These are phyloP conservation scores for Oidiodendron maius DNA, from an alignment of 495 filamentous ascomycete genomes.

Conservation along the genomic window DNA sequence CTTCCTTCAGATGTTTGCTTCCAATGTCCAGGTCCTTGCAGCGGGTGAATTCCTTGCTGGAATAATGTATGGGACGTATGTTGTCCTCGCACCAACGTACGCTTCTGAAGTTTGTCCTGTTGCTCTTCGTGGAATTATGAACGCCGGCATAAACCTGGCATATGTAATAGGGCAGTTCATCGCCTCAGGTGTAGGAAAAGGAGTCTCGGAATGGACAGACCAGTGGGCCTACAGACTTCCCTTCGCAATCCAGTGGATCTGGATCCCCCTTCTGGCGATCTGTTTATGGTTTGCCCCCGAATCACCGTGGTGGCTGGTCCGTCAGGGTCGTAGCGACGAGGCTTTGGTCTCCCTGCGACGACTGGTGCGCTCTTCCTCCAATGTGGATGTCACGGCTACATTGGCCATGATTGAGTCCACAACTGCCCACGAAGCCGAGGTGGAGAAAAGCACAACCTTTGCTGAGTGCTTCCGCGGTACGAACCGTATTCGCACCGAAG, in stretches of 20 bases:
- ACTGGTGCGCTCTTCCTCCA: constrained; percentile 39
- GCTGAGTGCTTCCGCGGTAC: constrained; percentile 61
- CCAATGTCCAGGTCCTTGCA: constrained; percentile 51
- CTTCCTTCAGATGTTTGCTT: constrained; percentile 55
- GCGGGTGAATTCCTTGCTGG: constrained; percentile 62
- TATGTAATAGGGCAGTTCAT: constrained; percentile 59
- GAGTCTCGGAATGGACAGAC: too few species aligned
- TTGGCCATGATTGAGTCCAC: constrained; percentile 69
- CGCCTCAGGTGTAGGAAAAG: constrained; percentile 53
- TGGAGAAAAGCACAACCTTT: constrained; percentile 51
- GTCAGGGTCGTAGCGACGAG: constrained; percentile 41
- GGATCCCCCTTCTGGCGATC: constrained; percentile 61
- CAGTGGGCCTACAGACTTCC: constrained; percentile 42
- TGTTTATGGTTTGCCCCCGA: constrained; percentile 66
- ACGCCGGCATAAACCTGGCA: constrained; percentile 64
- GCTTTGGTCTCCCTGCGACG: constrained; percentile 52
- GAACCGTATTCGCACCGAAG: constrained; percentile 62
- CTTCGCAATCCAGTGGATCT: constrained; percentile 59
- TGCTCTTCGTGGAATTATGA: too few species aligned
- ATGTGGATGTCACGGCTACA: constrained; percentile 56
- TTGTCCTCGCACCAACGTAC: constrained; percentile 44
- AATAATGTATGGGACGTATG: constrained; percentile 64
- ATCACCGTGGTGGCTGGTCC: too few species aligned
- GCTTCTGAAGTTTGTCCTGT: too few species aligned
- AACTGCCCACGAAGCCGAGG: constrained; percentile 54